Evolutionary conservation across 192 early-diverging fungal genomes (phyloP), one percentile per base, ranked within the genome.

Genomic region (Glomus cerebriforme): DNA sequence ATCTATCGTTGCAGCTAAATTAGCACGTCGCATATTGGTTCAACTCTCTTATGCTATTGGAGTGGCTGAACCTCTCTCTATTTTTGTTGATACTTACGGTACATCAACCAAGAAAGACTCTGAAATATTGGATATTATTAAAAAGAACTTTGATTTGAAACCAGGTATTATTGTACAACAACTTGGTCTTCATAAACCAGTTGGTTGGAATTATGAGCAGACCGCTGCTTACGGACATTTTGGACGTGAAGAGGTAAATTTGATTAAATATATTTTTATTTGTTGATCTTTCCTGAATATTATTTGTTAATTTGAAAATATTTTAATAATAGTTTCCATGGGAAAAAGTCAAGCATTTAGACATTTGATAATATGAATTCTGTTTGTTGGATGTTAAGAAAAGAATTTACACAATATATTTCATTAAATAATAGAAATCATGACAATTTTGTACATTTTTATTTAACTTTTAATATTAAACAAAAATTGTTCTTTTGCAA

Each of bases 21-120:
- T 99, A 78, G 95, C 93, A 80, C 95, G 96, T 80, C 94, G 98
- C 82, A 87, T 86, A 77, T 91, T 97, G 58, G 96, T 99, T 78
- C 97, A 98, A 89, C 89, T 97, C 83, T 97, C 96, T 75, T 99
- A 98, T 90, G 97, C 98, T 83, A 98, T 98, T 75, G 97, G 96
- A 89, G 97, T 98, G 74, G 93, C 96, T 65, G 96, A 99, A 88
- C 98, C 97, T 76, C 92, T 94, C 83, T 99, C 97, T 66, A 87
- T 98, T 89, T 96, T 92, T 87, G 92, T 98, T 82, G 95, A 97
- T 86, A 96, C 97, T 68, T 98, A 96, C 87, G 97, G 97, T 78
- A 98, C 98, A 74, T 94, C 94, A 83, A 88, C 83, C 80, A 95
- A 95, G 91, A 88, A 93, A 82, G 93, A 98, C 80, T 87, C 87